Conservation (phyloP, 2,329 filamentous ascomycete genomes). For the Clonostachys solani region DNA sequence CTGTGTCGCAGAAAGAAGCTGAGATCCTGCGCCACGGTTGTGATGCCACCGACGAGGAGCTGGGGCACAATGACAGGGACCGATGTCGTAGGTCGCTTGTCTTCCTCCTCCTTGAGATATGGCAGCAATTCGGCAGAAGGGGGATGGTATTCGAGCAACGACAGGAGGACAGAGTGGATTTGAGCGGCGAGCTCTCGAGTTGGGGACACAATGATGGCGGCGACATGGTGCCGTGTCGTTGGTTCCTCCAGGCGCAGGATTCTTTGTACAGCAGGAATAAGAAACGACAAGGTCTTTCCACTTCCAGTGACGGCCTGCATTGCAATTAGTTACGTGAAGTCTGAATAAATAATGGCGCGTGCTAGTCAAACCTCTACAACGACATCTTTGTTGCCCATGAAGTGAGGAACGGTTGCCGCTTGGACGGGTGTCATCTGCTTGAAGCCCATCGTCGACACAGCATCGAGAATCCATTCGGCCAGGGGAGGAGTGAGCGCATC, state of each 20-base stretch:
- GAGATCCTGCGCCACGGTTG: conserved; percentile 80
- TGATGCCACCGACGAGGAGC: conserved; percentile 80
- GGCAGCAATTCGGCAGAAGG: conserved; percentile 66
- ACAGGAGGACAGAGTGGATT: conserved; percentile 77
- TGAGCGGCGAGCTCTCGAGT: conserved; percentile 87
- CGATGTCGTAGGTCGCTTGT: conserved; percentile 44
- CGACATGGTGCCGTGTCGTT: conserved; percentile 84
- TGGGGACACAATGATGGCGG: conserved; percentile 86
- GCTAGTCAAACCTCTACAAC: conserved; percentile 66
- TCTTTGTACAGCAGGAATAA: conserved; percentile 80
- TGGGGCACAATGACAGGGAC: conserved; percentile 70
- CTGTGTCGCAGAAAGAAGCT: conserved; percentile 78
- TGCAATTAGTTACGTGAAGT: neutral
- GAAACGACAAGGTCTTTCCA: conserved; percentile 83
- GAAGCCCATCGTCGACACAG: conserved; percentile 81
- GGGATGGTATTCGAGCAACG: conserved; percentile 76
- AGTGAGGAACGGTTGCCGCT: conserved; percentile 82
- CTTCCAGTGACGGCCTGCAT: conserved; percentile 77
- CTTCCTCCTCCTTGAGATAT: conserved; percentile 48
- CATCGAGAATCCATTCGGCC: conserved; percentile 76
- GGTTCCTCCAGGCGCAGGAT: conserved; percentile 76
- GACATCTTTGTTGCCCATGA: conserved; percentile 86
- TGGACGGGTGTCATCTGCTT: conserved; percentile 90
- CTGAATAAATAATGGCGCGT: neutral
- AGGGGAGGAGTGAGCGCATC: conserved; percentile 29